Evolutionary conservation across 2,329 filamentous ascomycete genomes (phyloP).

Genomic region (Penicillium fuscoglaucum): DNA sequence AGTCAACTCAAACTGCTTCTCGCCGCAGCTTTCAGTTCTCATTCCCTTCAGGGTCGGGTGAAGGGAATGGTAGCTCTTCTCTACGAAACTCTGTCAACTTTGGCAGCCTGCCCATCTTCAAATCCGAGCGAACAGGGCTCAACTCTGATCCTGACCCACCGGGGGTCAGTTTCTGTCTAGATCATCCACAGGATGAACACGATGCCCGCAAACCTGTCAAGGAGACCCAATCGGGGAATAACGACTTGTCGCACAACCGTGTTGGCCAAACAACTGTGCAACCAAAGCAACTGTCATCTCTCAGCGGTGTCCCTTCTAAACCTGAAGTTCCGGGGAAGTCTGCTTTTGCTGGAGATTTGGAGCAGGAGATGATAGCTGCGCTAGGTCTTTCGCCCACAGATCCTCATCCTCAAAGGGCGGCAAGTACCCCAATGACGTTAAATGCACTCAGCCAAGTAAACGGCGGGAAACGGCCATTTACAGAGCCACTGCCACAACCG

Average conservation of each 20-base stretch:
- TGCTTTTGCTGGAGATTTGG: constrained; percentile 16
- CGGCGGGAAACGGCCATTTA: not conserved
- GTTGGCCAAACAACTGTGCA: not conserved
- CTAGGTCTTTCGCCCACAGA: constrained; percentile 25
- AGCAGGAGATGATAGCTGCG: constrained; percentile 25
- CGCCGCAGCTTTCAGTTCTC: constrained; percentile 28
- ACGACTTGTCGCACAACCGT: not conserved
- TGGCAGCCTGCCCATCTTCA: constrained; percentile 27
- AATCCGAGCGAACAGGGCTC: constrained; percentile 13
- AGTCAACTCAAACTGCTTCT: constrained; percentile 28
- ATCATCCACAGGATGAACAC: constrained; percentile 9
- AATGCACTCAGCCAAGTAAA: not conserved
- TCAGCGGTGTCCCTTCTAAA: not conserved
- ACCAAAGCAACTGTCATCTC: not conserved
- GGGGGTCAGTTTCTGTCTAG: constrained; percentile 1
- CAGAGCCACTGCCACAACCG: not conserved
- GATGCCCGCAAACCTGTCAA: constrained; percentile 9
- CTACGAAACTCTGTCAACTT: constrained; percentile 26
- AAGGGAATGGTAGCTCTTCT: constrained; percentile 15
- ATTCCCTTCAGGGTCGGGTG: constrained; percentile 18
- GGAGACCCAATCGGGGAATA: constrained; percentile 9
- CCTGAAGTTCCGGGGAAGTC: constrained; percentile 1
- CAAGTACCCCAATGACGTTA: constrained; percentile 2
- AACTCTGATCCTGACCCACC: constrained; percentile 6
- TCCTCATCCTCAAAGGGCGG: constrained; percentile 2